Percentiles rank a stretch among this genome's conserved stretches.
phyloP scores from a whole-genome alignment of 2,329 filamentous ascomycete genomes.

The Bipolaris bicolor region DNA sequence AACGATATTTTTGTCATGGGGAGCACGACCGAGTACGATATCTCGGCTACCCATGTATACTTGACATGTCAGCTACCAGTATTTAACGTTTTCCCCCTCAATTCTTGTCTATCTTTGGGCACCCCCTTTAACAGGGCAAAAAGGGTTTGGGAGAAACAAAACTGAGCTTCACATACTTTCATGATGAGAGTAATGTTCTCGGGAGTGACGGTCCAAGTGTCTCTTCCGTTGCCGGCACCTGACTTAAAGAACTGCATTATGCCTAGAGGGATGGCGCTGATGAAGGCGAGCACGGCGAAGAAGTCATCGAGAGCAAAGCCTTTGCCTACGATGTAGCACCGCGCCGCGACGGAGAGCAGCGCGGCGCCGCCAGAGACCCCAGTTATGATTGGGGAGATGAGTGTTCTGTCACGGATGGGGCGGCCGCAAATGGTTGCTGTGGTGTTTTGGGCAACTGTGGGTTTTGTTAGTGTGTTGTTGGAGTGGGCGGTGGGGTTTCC shows the following conservation, averaged over 20 bases:
- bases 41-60: constrained; percentile 28
- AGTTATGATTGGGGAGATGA: constrained; percentile 35
- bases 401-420: constrained; percentile 44
- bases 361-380: constrained; percentile 24
- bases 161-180: not conserved
- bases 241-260: constrained; percentile 20
- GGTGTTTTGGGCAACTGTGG: constrained; percentile 46
- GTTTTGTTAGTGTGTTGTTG: not conserved
- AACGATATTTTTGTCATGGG: constrained; percentile 33
- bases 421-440: constrained; percentile 44
- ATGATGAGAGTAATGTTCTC: constrained; percentile 26
- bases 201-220: constrained; percentile 56
- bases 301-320: constrained; percentile 19
- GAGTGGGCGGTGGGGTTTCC: not conserved
- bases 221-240: constrained; percentile 53
- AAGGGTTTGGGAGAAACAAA: no score
- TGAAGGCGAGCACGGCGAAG: constrained; percentile 16
- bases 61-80: not conserved
- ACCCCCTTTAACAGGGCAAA: no score
- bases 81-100: not conserved
- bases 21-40: constrained; percentile 34
- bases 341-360: constrained; percentile 39
- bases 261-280: constrained; percentile 18
- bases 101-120: no score
- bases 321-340: constrained; percentile 16